Evolutionary conservation across 192 early-diverging fungal species (phyloP), one percentile per base, ranked within the genome.

Genomic region (Backusella circina): DNA sequence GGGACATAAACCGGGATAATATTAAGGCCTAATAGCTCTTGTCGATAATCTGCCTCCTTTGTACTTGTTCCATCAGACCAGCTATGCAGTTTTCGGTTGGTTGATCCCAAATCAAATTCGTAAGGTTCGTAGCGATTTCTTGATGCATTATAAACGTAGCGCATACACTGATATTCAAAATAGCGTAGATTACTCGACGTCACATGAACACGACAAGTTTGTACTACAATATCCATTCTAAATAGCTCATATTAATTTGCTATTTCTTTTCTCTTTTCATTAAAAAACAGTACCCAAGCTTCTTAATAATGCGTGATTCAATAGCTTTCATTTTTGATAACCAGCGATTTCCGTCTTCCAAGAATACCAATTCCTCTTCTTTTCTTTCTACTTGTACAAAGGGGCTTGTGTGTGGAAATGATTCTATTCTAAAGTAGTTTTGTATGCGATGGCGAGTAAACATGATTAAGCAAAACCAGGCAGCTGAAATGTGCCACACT

Each of bases 111-210:
- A 12, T 78, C 70, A 65, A 88, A 89, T 36, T 78, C 67, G 77
- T 86, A 85, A 38, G 89, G 88, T 44, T 84, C 86, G 76, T 92
- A 94, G 12, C 33, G 23, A 47, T 76, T 80, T 7, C 77, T 65
- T 15, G 73, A 69, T 12, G 81, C 69, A 66, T 88, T 85, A 65
- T 87, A 88, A 26, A 94, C 88, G 73, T 95, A 95, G 30, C 93
- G 89, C 32, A 92, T 89, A 81, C 91, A 93, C 74, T 91, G 89
- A 73, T 88, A 90, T 82, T 94, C 92, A 75, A 95, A 88, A 72
- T 86, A 95, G 16, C 83, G 79, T 2, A 77, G 71, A n/a, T 78
- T 76, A 13, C 77, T 78, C 9, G 73, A 47, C 5, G 86, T 85
- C 3, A 73, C 65, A 67, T 84, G 65, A 21, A 91, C 74, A 10